A percentile compares a stretch with the other conserved stretches of the same genome.
Evolutionary conservation across 2,329 filamentous ascomycete species (phyloP).

Genomic region (Aureobasidium leucospermi): DNA sequence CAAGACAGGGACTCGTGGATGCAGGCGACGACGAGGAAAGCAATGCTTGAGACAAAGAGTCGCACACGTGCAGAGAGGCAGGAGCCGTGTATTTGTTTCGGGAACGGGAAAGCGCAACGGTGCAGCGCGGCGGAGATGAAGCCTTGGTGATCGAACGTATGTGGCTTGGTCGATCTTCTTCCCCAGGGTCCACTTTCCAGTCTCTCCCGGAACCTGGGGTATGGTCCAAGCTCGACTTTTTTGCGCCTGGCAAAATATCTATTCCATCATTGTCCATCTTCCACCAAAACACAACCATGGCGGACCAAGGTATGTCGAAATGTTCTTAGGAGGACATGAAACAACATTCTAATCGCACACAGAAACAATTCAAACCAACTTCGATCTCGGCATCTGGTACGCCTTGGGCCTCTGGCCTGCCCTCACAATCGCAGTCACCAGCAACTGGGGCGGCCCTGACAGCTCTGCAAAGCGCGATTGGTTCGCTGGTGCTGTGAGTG

Average conservation of each 20-base stretch:
- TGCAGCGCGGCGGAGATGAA: neutral
- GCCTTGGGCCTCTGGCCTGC: slow-evolving; percentile 70
- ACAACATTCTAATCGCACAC: neutral
- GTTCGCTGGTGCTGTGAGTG: slow-evolving; percentile 82
- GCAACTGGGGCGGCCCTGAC: slow-evolving; percentile 80
- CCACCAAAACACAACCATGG: slow-evolving; percentile 8
- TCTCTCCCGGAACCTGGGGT: neutral
- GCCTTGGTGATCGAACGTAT: neutral
- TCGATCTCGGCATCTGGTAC: slow-evolving; percentile 84
- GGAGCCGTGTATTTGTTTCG: neutral
- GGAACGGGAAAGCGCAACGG: neutral
- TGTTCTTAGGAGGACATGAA: too few species aligned
- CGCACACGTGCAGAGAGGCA: neutral
- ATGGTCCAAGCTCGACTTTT: slow-evolving; percentile 2
- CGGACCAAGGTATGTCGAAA: neutral
- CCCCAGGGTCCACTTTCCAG: neutral
- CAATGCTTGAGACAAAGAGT: neutral
- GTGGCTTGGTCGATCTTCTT: neutral
- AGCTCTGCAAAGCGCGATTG: slow-evolving; percentile 87
- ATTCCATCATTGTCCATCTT: neutral
- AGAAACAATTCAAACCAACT: slow-evolving; percentile 20
- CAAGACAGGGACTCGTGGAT: neutral
- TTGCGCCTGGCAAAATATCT: neutral
- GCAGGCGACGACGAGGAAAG: neutral
- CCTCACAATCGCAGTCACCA: slow-evolving; percentile 77